phyloP scores from a whole-genome alignment of 495 filamentous ascomycete genomes.

The Clavariopsis aquatica region DNA sequence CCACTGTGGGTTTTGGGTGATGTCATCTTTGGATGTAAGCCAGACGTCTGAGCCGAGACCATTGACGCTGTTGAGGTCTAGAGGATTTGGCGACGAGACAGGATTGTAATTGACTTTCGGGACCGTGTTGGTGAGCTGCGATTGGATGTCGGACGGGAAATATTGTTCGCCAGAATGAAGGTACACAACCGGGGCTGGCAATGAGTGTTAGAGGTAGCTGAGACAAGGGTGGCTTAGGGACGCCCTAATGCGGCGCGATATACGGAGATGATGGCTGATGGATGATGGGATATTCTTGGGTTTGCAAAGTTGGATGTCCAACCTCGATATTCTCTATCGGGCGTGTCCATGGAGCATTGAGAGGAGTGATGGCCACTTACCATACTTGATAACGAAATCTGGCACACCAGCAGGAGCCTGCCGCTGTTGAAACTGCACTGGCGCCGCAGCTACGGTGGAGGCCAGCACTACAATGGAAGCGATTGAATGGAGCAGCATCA shows the following conservation, averaged over 20 bases:
- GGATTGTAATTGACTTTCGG: constrained; percentile 56
- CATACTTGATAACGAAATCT: constrained; percentile 34
- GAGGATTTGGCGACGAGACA: constrained; percentile 48
- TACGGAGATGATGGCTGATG: background rate
- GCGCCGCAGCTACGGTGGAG: constrained; percentile 12
- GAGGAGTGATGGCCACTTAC: constrained; percentile 8
- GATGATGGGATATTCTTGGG: background rate
- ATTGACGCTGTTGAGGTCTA: constrained; percentile 62
- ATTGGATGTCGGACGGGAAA: constrained; percentile 59
- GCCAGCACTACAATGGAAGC: constrained; percentile 3
- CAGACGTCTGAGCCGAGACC: constrained; percentile 54
- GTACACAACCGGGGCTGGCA: constrained; percentile 41
- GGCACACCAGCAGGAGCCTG: constrained; percentile 25
- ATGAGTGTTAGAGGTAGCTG: constrained; percentile 1
- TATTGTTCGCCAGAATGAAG: constrained; percentile 62
- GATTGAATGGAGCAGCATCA: constrained; percentile 6
- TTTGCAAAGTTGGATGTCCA: background rate
- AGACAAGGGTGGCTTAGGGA: background rate
- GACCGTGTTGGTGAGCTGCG: constrained; percentile 57
- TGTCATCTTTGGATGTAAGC: constrained; percentile 60
- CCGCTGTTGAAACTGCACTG: constrained; percentile 20
- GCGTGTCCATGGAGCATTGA: background rate
- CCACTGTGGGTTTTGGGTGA: constrained; percentile 57
- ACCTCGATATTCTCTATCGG: no score
- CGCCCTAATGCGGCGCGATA: background rate